phyloP scores from a whole-genome alignment of 2,329 filamentous ascomycete genomes.

The Ophiostoma pallidulum region DNA sequence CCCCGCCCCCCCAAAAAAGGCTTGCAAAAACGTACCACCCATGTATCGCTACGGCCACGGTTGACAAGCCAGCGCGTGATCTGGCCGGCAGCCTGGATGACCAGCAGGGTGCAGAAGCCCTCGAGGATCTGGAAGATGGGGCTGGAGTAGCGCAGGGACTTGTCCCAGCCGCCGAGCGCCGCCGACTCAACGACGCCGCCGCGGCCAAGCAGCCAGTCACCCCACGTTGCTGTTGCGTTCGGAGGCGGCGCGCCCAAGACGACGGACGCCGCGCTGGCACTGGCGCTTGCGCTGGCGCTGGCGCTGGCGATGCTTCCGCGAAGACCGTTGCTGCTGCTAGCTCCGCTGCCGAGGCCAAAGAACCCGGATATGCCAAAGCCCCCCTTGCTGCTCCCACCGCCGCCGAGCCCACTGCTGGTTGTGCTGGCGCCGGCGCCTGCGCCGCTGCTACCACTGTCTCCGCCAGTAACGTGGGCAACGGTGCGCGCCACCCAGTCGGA shows the following conservation, averaged over 20 bases:
- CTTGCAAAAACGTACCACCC: constrained; percentile 61
- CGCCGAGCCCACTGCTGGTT: no score
- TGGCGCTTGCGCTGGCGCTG: background rate
- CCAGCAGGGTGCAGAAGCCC: constrained; percentile 90
- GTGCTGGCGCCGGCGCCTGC: background rate
- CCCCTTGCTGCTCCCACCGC: background rate
- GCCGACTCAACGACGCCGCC: constrained; percentile 71
- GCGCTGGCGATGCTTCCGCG: no score
- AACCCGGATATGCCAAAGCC: constrained; percentile 9
- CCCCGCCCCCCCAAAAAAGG: no score
- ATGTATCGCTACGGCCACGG: constrained; percentile 83
- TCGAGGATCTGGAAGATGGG: constrained; percentile 91
- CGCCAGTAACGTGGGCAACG: constrained; percentile 15
- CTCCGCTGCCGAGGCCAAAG: constrained; percentile 7
- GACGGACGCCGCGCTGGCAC: background rate
- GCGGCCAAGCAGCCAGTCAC: constrained; percentile 81
- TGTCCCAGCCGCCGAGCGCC: constrained; percentile 82
- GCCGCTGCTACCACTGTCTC: background rate
- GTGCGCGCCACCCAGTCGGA: constrained; percentile 20
- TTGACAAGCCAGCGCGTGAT: constrained; percentile 95
- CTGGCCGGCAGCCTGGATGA: constrained; percentile 91
- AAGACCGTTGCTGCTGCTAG: constrained; percentile 2
- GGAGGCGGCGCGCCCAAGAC: background rate
- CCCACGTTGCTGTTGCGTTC: constrained; percentile 58
- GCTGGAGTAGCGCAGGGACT: constrained; percentile 76